Evolutionary conservation across 2,329 filamentous ascomycete genomes (phyloP), one percentile per base, ranked within the genome.

Genomic region (Harringtonia aguacate): DNA sequence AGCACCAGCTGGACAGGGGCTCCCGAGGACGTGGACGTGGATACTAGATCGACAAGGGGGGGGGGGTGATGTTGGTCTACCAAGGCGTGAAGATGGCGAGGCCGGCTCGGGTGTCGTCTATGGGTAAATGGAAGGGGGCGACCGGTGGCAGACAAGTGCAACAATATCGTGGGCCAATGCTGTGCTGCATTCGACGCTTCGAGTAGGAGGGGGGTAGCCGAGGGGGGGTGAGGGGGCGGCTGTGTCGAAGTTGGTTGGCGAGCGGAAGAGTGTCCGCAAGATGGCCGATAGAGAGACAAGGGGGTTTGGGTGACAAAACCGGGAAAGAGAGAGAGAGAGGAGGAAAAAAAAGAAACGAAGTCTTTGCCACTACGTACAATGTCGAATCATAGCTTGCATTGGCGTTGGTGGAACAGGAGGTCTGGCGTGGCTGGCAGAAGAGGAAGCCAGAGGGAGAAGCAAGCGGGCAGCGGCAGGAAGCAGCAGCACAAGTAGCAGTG

Each of bases 341-440:
- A 14, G 28, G 20, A 27, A 12, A 21, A 30, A 38, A 34, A 38
- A 36, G 21, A 9, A 20, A 35, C 14, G n/a, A 36, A 42, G 18
- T 27, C 30, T 20, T 48, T 41, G 44, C 44, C 43, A 48, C 48
- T 43, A 40, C 40, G 40, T 31, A 42, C 28, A 20, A 41, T 39
- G 38, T 44, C 45, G 43, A 51, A 49, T 49, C 47, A 51, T 49
- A 41, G 33, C 30, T 45, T 36, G 28, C 14, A 21, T 22, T 15
- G 6, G 30, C 17, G 39, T n/a, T 21, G 35, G 15, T 20, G 29
- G 24, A 36, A 18, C 35, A 24, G 7, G 35, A 36, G n/a, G 20
- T 13, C 12, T 20, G 30, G 30, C 7, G 35, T 37, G 35, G 35
- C 17, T 18, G 20, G 22, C 15, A 15, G 20, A 36, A 4, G 20